Base-by-base conservation (phyloP, 2,329 filamentous ascomycete species). In the Diaporthe vexans region DNA sequence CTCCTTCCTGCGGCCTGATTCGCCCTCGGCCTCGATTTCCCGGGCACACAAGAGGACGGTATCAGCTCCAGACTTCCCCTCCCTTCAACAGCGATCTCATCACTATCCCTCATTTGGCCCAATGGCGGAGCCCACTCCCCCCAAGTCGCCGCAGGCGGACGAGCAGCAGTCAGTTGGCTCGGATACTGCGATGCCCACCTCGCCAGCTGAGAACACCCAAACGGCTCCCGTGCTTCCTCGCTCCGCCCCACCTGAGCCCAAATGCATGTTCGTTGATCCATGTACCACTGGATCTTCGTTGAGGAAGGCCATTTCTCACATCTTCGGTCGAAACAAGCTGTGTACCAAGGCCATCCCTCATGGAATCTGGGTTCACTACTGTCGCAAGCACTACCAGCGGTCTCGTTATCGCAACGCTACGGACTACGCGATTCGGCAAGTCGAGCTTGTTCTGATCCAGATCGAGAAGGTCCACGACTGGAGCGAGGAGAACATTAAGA, bases 311-410 rank as follows among this genome's bases (percentile, higher is more conserved):
- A 93, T 96, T 74, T 95, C 93, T 0, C 94, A 97, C 79, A 89
- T 95, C 72, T 96, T 96, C 78, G 94, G 94, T 29, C 90, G 94
- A 51, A 97, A 97, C 86, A 97, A 97, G 83, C 87, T 89, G 10
- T 93, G 91, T 79, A 97, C 94, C 0, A 88, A 92, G 46, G 86
- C 88, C 58, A 94, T 97, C 65, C 93, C 93, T 0, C 84, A 89
- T 8, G 83, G 89, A 29, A 89, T 94, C 2, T 96, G 94, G 94
- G 90, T 94, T 0, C 90, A 93, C 79, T 93, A 91, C 80, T 97
- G 94, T 81, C 90, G 94, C 48, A 95, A 95, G 80, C 93, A 95
- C 79, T 97, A 97, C 81, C 94, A 97, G 82, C 90, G 94, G 9
- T 89, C 88, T 57, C 88, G 92, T 0, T 95, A 95, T 80, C 88